Evolutionary conservation across 148 eudicot species (phyloP).

Genomic region (Arbutus unedo): DNA sequence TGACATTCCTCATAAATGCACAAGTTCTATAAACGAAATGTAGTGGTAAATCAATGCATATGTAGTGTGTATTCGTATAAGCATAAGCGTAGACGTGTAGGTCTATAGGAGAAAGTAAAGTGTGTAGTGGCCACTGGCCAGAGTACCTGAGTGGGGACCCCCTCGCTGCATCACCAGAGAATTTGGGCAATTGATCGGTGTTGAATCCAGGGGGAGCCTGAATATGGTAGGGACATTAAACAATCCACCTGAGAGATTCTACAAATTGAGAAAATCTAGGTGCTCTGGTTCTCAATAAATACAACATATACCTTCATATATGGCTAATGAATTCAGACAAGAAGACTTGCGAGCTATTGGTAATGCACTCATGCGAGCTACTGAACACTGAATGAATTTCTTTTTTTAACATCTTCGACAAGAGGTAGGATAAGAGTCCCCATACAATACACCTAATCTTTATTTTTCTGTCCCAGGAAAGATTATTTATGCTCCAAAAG

Average conservation of each 20-base stretch:
- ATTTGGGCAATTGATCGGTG: not conserved
- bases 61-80: not conserved
- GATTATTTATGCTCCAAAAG: conserved; percentile 4
- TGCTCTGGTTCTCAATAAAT: not conserved
- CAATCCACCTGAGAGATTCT: not conserved
- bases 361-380: conserved; percentile 1
- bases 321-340: not conserved
- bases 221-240: not conserved
- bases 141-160: conserved; percentile 16
- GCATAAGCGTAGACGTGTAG: not conserved
- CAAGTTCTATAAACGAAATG: not conserved
- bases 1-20: not conserved
- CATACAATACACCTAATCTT: not conserved
- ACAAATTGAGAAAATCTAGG: not conserved
- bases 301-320: not conserved
- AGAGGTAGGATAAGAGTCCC: not conserved
- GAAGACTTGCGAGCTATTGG: not conserved
- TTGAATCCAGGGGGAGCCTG: conserved; percentile 4
- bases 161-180: conserved; percentile 11
- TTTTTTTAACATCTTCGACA: not conserved
- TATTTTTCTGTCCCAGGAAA: conserved; percentile 1
- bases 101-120: not conserved
- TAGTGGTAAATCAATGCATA: not conserved
- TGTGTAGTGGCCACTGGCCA: not conserved
- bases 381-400: not conserved